Evolutionary conservation across 768 basidiomycete genomes (phyloP).

Genomic region (Gloeophyllum trabeum): DNA sequence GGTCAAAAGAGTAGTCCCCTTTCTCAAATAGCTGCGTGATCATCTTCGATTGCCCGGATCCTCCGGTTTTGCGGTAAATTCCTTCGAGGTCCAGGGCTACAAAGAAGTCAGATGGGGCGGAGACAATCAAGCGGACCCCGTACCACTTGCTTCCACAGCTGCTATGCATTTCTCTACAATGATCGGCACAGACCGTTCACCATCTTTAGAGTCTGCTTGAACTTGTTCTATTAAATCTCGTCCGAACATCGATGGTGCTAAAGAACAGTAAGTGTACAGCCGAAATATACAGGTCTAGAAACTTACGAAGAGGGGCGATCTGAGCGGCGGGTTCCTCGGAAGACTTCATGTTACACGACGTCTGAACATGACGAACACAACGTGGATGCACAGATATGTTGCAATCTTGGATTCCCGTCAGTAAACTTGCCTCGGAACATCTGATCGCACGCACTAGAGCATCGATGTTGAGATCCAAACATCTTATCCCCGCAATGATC

Average conservation of each 20-base stretch:
- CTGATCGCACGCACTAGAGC: constrained; percentile 51
- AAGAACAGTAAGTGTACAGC: constrained; percentile 7
- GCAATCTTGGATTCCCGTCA: constrained; percentile 42
- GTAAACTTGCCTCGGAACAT: neutral
- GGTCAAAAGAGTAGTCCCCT: constrained; percentile 86
- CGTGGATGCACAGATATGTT: constrained; percentile 81
- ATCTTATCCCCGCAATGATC: constrained; percentile 97
- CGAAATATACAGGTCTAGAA: neutral
- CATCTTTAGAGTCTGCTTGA: constrained; percentile 45
- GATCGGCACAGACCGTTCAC: constrained; percentile 61
- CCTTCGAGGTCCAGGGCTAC: constrained; percentile 92
- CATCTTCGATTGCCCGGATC: constrained; percentile 80
- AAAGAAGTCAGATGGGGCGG: constrained; percentile 1
- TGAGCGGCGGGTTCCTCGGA: constrained; percentile 18
- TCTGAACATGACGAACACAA: constrained; percentile 59
- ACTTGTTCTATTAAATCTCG: constrained; percentile 82
- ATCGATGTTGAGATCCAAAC: constrained; percentile 95
- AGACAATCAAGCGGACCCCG: constrained; percentile 14
- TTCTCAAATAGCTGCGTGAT: constrained; percentile 94
- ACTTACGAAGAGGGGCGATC: constrained; percentile 21
- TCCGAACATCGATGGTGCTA: constrained; percentile 89
- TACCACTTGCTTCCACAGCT: constrained; percentile 83
- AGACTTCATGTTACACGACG: constrained; percentile 50
- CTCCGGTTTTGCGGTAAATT: constrained; percentile 96
- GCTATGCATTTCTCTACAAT: constrained; percentile 95